phyloP scores from a whole-genome alignment of 2,329 filamentous ascomycete species.

The Arthrobotrys iridis region DNA sequence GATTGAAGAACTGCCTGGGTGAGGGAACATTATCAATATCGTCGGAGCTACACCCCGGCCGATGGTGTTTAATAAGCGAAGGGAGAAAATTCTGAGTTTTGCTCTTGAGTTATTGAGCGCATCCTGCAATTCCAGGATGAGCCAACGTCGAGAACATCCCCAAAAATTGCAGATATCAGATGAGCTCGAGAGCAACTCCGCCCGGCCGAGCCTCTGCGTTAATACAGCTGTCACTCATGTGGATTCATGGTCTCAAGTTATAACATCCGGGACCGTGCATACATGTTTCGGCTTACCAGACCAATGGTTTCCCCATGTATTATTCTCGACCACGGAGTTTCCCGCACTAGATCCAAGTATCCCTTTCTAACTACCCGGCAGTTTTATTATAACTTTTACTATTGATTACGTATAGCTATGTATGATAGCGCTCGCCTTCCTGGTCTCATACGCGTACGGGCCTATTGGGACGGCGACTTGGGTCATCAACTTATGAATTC shows the following conservation, averaged over 20 bases:
- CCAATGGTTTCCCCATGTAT: not conserved
- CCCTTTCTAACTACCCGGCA: not conserved
- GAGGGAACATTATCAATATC: no score
- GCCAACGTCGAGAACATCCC: no score
- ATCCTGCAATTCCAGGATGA: no score
- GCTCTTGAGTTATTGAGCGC: no score
- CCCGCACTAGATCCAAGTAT: not conserved
- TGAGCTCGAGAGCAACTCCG: no score
- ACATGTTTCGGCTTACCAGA: not conserved
- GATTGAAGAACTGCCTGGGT: no score
- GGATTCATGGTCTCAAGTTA: not conserved
- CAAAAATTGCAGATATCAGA: no score
- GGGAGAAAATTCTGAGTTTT: no score
- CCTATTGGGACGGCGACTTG: not conserved
- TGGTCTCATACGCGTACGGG: constrained; percentile 9
- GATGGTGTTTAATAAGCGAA: no score
- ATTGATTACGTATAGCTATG: not conserved
- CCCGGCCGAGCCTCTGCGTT: not conserved
- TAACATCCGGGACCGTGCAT: not conserved
- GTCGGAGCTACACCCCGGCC: no score
- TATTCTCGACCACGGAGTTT: constrained; percentile 4
- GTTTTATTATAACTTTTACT: not conserved
- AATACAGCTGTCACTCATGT: not conserved
- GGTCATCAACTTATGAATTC: not conserved
- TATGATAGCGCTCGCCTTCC: not conserved